A percentile compares a stretch with the other conserved stretches of the same genome.
phyloP scores from a whole-genome alignment of 2,329 filamentous ascomycete species.

The Botrytis aclada region DNA sequence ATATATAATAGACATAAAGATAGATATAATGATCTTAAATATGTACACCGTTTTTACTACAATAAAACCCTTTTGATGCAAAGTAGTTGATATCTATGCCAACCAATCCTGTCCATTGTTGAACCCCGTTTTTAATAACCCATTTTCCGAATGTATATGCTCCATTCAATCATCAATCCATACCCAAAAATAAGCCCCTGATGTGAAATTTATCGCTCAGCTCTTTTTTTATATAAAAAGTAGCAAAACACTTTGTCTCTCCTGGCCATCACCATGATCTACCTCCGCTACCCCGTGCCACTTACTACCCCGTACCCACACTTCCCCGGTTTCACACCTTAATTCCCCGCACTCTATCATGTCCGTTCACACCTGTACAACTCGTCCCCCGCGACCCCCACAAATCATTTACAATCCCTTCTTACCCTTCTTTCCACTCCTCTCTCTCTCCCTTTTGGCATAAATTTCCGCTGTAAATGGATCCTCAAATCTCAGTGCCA shows the following conservation, averaged over 20 bases:
- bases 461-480: slow-evolving; percentile 94
- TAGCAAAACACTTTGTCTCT: neutral
- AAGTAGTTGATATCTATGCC: slow-evolving; percentile 36
- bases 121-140: slow-evolving; percentile 28
- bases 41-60: slow-evolving; percentile 5
- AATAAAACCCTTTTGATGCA: slow-evolving; percentile 29
- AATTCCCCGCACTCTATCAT: neutral
- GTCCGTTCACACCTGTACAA: neutral
- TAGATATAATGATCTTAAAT: neutral
- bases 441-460: slow-evolving; percentile 70
- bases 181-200: neutral
- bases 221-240: neutral
- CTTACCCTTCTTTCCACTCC: slow-evolving; percentile 37
- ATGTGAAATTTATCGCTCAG: slow-evolving; percentile 1
- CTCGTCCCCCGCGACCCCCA: neutral
- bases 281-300: neutral
- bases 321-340: slow-evolving; percentile 8
- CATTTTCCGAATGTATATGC: slow-evolving; percentile 9
- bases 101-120: slow-evolving; percentile 28
- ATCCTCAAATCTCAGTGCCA: slow-evolving; percentile 85
- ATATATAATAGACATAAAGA: neutral
- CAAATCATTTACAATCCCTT: slow-evolving; percentile 28
- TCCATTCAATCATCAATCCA: slow-evolving; percentile 7
- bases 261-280: neutral
- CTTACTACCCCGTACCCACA: neutral